Percentiles rank a stretch among this genome's conserved stretches.
phyloP scores from a whole-genome alignment of 225 moss, liverwort and hornwort species.

The Asterella californica region DNA sequence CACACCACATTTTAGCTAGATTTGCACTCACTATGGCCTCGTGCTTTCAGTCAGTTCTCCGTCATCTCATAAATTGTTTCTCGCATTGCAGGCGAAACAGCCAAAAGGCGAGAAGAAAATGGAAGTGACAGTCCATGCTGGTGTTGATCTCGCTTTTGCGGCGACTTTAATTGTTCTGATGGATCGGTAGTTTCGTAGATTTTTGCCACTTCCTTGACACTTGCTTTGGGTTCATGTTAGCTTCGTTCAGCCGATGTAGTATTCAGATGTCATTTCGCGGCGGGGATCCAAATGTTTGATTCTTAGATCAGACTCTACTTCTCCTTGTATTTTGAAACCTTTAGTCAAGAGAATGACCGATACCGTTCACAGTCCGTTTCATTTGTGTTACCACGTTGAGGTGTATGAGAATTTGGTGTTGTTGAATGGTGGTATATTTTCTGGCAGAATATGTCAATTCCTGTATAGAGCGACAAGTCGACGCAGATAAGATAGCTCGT shows the following conservation, averaged over 20 bases:
- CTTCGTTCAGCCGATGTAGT: background rate
- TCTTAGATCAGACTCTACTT: no score
- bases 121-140: slow-evolving; percentile 14
- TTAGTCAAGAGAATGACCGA: no score
- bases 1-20: no score
- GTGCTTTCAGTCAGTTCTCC: background rate
- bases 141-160: slow-evolving; percentile 20
- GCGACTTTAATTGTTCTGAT: slow-evolving; percentile 20
- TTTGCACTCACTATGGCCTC: no score
- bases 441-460: no score
- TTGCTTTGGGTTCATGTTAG: background rate
- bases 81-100: slow-evolving; percentile 13
- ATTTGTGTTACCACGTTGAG: no score
- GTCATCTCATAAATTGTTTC: background rate
- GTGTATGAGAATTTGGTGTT: no score
- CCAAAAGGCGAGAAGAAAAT: slow-evolving; percentile 11
- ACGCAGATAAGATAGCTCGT: no score
- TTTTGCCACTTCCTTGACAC: background rate
- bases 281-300: background rate
- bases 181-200: slow-evolving; percentile 22
- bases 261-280: background rate
- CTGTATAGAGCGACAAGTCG: no score
- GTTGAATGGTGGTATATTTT: no score
- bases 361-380: no score
- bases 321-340: no score